Evolutionary conservation across 1,284 basidiomycete species (phyloP), one percentile per base, ranked within the genome.

Genomic region (Pseudozyma thailandica): DNA sequence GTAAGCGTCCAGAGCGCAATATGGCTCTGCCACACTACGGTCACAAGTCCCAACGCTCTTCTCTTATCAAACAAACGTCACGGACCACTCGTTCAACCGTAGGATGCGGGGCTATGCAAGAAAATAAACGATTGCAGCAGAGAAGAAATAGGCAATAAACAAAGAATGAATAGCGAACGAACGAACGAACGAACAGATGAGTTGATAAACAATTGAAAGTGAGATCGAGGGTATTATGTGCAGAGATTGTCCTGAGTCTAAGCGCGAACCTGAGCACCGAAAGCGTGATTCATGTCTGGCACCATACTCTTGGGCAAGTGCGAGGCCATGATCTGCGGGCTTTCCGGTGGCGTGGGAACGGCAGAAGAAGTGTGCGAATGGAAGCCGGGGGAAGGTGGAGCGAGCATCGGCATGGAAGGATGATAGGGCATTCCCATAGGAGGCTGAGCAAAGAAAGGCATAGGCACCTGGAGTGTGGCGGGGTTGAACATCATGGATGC

Each of bases 281-380:
- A 18, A 10, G 39, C 20, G 18, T 41, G 33, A 9, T 15, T 23
- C 10, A 48, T 26, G 5, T 64, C 55, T 8, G 50, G 55, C 3
- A 58, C 39, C 3, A 18, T 12, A 16, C 38, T 37, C 47, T 54
- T 59, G 3, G 55, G 37, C 43, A 55, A 13, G 12, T 50, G 46
- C 27, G 49, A 45, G 4, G 43, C 35, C 6, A 28, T 8, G 5
- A 63, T 13, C 28, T 48, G 47, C 6, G 70, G 70, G 33, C 64
- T 68, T 23, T 72, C 70, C 1, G 70, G 70, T 15, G 70, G 70
- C 23, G 69, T 72, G 9, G 51, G 51, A 4, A 72, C 52, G 0
- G 53, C 57, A n/a, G 55, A 63, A 4, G 51, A 53, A 2, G 55
- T 45, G 21, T 60, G 53, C 26, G 45, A 50, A 39, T 54, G 15